Evolutionary conservation across 306 rosid genomes (phyloP).

Genomic region (Erythrophleum fordii): DNA sequence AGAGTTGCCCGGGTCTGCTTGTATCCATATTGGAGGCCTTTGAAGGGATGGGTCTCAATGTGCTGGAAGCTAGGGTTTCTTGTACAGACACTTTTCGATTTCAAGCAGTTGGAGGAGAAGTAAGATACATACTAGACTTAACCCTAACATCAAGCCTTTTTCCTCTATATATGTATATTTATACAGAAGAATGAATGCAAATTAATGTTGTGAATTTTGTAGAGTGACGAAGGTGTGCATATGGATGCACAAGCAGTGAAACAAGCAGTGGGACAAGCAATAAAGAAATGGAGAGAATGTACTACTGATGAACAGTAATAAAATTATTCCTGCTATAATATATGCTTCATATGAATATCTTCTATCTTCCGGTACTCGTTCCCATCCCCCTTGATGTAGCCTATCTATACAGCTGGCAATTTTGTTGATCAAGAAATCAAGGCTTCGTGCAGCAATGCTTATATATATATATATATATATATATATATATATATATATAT

Average conservation of each 20-base stretch:
- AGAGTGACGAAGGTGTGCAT: slow-evolving; percentile 46
- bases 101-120: slow-evolving; percentile 78
- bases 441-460: neutral
- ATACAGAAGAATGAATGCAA: neutral
- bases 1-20: slow-evolving; percentile 72
- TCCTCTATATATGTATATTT: neutral
- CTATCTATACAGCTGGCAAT: neutral
- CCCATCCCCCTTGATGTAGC: neutral
- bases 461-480: neutral
- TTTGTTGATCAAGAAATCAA: slow-evolving; percentile 27
- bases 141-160: neutral
- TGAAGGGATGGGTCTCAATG: slow-evolving; percentile 70
- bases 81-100: slow-evolving; percentile 66
- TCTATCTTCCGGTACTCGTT: neutral
- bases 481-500: neutral
- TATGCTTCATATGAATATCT: slow-evolving; percentile 1
- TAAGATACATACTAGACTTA: slow-evolving; percentile 40
- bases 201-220: slow-evolving; percentile 9
- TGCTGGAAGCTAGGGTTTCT: slow-evolving; percentile 87
- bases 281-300: slow-evolving; percentile 49
- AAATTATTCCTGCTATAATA: neutral
- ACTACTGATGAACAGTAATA: slow-evolving; percentile 11
- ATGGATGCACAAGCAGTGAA: slow-evolving; percentile 50
- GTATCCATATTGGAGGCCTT: slow-evolving; percentile 71
- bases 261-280: slow-evolving; percentile 52